These are phyloP conservation scores for Myxozyma sirexii DNA, from an alignment of 805 yeast genomes.

Conservation along the genomic window DNA sequence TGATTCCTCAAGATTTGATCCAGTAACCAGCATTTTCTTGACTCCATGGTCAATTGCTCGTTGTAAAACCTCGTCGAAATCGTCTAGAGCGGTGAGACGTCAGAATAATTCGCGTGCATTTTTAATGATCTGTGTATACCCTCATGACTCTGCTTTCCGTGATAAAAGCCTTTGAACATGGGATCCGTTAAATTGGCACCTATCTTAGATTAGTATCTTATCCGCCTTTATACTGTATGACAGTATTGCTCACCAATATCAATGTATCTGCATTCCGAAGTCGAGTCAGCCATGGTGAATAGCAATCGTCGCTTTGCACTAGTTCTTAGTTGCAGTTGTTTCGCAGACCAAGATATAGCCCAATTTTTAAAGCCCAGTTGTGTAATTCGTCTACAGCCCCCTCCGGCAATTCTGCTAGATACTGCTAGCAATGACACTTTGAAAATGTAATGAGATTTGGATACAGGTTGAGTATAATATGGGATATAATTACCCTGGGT, in stretches of 20 bases:
- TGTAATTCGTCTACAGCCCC: too few species aligned
- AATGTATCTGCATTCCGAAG: slow-evolving; percentile 4
- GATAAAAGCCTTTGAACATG: slow-evolving; percentile 82
- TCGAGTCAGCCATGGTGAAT: neutral
- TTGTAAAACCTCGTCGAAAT: slow-evolving; percentile 61
- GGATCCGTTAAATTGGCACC: slow-evolving; percentile 84
- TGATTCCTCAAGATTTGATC: slow-evolving; percentile 74
- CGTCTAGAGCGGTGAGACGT: slow-evolving; percentile 42
- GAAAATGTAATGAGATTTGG: too few species aligned
- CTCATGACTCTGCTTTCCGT: slow-evolving; percentile 70
- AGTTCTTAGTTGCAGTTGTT: neutral
- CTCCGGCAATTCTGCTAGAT: too few species aligned
- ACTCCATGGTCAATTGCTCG: slow-evolving; percentile 73
- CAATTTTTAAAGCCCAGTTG: neutral
- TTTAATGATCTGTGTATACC: slow-evolving; percentile 17
- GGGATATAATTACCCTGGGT: too few species aligned
- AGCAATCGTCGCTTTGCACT: neutral
- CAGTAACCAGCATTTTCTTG: slow-evolving; percentile 73
- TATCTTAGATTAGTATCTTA: slow-evolving; percentile 36
- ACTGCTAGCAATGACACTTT: too few species aligned
- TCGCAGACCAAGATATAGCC: neutral
- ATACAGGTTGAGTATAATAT: too few species aligned
- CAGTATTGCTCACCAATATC: slow-evolving; percentile 16
- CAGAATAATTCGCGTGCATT: neutral
- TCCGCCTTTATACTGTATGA: too few species aligned